Evolutionary conservation across 192 early-diverging fungal species (phyloP).

Genomic region (Geranomyces michiganensis): DNA sequence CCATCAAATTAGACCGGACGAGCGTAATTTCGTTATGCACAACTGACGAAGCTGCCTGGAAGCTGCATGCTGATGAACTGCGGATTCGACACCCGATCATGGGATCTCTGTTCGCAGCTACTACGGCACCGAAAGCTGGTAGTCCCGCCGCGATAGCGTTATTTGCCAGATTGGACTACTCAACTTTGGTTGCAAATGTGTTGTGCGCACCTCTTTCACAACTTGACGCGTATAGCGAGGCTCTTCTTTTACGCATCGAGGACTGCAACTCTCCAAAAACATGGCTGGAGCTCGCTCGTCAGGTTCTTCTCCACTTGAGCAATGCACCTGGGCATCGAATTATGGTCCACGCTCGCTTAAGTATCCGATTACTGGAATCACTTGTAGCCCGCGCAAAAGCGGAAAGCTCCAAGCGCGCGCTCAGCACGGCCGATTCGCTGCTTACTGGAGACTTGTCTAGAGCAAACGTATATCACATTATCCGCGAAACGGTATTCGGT

Average conservation of each 20-base stretch:
- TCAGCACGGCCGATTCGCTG: background rate
- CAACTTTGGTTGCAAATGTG: background rate
- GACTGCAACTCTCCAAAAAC: background rate
- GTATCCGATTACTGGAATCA: background rate
- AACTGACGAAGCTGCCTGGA: too few species aligned
- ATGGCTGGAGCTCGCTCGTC: slow-evolving; percentile 16
- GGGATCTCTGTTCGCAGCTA: slow-evolving; percentile 1
- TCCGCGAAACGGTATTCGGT: slow-evolving; percentile 34
- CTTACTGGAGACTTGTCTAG: background rate
- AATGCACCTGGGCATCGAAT: background rate
- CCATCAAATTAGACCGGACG: background rate
- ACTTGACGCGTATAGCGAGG: too few species aligned
- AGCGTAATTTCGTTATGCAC: background rate
- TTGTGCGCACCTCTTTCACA: background rate
- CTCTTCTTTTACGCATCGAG: background rate
- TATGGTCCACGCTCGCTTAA: background rate
- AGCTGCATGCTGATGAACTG: background rate
- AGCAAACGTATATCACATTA: background rate
- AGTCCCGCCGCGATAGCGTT: background rate
- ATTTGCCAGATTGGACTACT: background rate
- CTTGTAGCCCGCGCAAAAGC: background rate
- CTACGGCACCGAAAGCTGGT: background rate
- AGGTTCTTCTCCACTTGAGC: background rate
- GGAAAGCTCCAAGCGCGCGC: background rate
- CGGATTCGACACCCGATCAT: slow-evolving; percentile 3